phyloP scores from a whole-genome alignment of 2,329 filamentous ascomycete species.

The Hortaea sp. region DNA sequence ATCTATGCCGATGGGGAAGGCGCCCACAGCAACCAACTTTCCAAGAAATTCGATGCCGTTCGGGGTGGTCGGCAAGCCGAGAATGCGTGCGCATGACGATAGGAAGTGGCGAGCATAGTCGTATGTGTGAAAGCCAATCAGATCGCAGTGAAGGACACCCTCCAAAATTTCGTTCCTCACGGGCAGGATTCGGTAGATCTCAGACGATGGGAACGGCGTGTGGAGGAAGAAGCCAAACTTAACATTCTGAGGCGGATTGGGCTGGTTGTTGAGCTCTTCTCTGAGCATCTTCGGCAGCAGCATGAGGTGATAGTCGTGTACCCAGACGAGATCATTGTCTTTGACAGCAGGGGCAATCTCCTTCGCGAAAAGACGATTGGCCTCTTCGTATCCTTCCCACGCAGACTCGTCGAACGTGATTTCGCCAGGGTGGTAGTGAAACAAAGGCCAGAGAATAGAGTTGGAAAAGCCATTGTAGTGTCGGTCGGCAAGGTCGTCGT shows the following conservation, averaged over 20 bases:
- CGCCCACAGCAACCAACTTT: constrained; percentile 81
- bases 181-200: constrained; percentile 92
- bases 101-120: constrained; percentile 98
- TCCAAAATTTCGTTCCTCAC: constrained; percentile 81
- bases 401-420: constrained; percentile 95
- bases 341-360: constrained; percentile 77
- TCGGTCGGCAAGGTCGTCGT: constrained; percentile 82
- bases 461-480: constrained; percentile 99
- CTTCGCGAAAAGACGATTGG: constrained; percentile 86
- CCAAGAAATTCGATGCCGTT: constrained; percentile 88
- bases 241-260: constrained; percentile 62
- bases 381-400: constrained; percentile 87
- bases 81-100: constrained; percentile 88
- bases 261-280: constrained; percentile 57
- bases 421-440: constrained; percentile 97
- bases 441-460: constrained; percentile 95
- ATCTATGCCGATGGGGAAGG: constrained; percentile 96
- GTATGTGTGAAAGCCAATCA: constrained; percentile 97
- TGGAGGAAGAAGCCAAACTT: constrained; percentile 98
- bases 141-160: constrained; percentile 82
- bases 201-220: constrained; percentile 91
- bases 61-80: constrained; percentile 70
- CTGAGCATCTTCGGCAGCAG: constrained; percentile 90
- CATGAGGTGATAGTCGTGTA: constrained; percentile 98
- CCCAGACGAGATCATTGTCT: constrained; percentile 93